A percentile compares a stretch with the other conserved stretches of the same genome.
Conservation (phyloP, 257 asterid species). For the Solanum paucissectum region DNA sequence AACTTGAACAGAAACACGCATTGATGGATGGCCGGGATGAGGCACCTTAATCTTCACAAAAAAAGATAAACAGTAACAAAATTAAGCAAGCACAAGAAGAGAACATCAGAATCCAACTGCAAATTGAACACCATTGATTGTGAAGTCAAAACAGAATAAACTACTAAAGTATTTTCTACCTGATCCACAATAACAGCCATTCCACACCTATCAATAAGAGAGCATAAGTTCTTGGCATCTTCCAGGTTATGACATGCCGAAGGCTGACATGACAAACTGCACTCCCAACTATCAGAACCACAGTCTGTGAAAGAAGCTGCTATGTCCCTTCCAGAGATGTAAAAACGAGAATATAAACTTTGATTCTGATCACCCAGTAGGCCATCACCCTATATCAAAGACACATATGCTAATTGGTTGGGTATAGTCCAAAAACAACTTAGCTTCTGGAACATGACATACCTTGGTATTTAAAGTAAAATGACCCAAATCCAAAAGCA, state of each 20-base stretch:
- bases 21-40: slow-evolving; percentile 78
- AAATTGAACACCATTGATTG: neutral
- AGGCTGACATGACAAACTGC: slow-evolving; percentile 47
- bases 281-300: slow-evolving; percentile 34
- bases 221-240: slow-evolving; percentile 41
- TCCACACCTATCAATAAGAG: slow-evolving; percentile 89
- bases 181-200: slow-evolving; percentile 89
- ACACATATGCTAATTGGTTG: slow-evolving; percentile 6
- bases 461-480: slow-evolving; percentile 89
- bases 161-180: slow-evolving; percentile 27
- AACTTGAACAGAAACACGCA: slow-evolving; percentile 75
- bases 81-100: neutral
- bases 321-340: slow-evolving; percentile 91
- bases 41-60: slow-evolving; percentile 69
- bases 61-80: neutral
- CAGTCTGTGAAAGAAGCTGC: slow-evolving; percentile 81
- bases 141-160: neutral
- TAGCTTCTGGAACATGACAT: slow-evolving; percentile 8
- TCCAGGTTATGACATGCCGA: slow-evolving; percentile 38
- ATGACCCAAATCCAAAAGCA: slow-evolving; percentile 88
- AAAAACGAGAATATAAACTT: slow-evolving; percentile 78
- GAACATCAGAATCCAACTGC: neutral
- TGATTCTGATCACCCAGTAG: slow-evolving; percentile 49
- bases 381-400: slow-evolving; percentile 48
- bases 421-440: neutral